phyloP scores from a whole-genome alignment of 306 rosid genomes.

The Begonia fuchsioides region DNA sequence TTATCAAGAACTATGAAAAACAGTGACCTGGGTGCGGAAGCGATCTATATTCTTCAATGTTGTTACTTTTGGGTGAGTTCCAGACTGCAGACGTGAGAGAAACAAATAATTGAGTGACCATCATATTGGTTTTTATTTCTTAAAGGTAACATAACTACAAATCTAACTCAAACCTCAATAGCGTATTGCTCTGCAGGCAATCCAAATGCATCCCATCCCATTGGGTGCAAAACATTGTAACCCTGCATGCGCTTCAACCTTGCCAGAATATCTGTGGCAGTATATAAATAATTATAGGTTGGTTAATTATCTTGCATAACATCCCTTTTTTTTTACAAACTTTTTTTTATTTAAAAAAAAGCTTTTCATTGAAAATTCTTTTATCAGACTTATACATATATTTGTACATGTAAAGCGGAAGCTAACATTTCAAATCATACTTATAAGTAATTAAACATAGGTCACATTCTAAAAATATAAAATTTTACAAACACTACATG shows the following conservation, averaged over 20 bases:
- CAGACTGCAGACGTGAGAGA: conserved; percentile 46
- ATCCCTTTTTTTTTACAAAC: no score
- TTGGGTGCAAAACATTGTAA: conserved; percentile 82
- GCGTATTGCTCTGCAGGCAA: conserved; percentile 99
- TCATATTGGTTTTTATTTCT: background rate
- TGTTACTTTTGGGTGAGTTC: conserved; percentile 90
- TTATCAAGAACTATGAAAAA: background rate
- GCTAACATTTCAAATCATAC: no score
- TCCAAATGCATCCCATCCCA: conserved; percentile 99
- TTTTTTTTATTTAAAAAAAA: no score
- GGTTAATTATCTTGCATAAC: no score
- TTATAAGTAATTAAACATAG: no score
- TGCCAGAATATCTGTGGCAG: conserved; percentile 88
- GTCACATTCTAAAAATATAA: no score
- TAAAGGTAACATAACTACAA: conserved; percentile 4
- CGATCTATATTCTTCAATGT: conserved; percentile 65
- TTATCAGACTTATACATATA: no score
- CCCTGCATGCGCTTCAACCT: conserved; percentile 87
- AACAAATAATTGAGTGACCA: conserved; percentile 1
- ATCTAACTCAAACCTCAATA: conserved; percentile 48
- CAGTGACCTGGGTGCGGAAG: conserved; percentile 77
- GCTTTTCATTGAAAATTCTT: no score
- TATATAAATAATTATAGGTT: no score
- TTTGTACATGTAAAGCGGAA: no score
- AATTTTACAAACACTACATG: no score